Evolutionary conservation across 2,329 filamentous ascomycete genomes (phyloP), one percentile per base, ranked within the genome.

Genomic region (Penicillium sp.): DNA sequence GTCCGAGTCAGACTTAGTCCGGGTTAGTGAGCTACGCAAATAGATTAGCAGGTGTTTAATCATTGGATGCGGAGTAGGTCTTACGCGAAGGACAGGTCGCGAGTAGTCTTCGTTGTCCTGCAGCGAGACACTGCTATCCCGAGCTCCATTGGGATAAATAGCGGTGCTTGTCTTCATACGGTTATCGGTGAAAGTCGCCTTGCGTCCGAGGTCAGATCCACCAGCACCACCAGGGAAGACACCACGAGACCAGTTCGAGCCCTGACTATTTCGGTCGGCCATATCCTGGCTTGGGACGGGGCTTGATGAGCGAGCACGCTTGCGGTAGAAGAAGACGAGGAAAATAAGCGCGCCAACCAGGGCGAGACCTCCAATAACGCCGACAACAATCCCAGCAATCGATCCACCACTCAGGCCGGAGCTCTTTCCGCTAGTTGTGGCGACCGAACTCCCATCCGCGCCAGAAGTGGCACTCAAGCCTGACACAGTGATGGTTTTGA

Each of bases 81-180:
- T 67, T 57, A 77, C 75, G 40, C 75, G 73, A 60, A 77, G 63
- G 31, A 77, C 75, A 43, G 75, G 76, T 25, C 77, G 70, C 31
- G 77, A 78, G 64, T 79, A 79, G 59, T 79, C 77, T 62, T 77
- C 74, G 53, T 79, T 74, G 57, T 79, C 77, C 56, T 78, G 76
- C 20, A 79, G 71, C 18, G 77, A 79, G 18, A 77, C 67, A 55
- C 73, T 76, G 62, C 76, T 79, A 43, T 73, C 66, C 31, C 75
- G 75, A 47, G 69, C 64, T 51, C 74, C 75, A 49, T 75, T 69
- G 14, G 70, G 68, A 59, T 75, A 77, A 51, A 78, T 69, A 56
- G 73, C 73, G 44, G 26, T 27, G 27, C 18, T 25, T 7, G 74
- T 73, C 55, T 77, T 78, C 69, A 79, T 66, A 54, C 77, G 74